phyloP scores from a whole-genome alignment of 2,329 filamentous ascomycete genomes.

The Pyricularia grisea region DNA sequence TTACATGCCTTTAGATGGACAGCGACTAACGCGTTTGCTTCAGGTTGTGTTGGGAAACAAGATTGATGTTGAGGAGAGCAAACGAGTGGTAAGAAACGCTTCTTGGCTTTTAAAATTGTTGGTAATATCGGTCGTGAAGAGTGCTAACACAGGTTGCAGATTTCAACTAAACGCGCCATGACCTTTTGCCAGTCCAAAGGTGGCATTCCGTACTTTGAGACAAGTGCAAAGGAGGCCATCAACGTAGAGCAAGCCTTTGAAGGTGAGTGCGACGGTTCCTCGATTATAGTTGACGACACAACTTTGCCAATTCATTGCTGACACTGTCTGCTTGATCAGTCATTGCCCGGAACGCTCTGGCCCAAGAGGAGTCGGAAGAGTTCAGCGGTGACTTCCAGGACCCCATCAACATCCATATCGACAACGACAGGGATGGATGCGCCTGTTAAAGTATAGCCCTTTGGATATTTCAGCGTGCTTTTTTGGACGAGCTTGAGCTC shows the following conservation, averaged over 20 bases:
- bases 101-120: neutral
- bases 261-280: constrained; percentile 30
- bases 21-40: neutral
- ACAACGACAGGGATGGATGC: constrained; percentile 87
- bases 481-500: neutral
- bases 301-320: neutral
- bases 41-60: constrained; percentile 97
- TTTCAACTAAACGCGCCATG: constrained; percentile 91
- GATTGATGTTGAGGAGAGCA: constrained; percentile 97
- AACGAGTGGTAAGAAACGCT: constrained; percentile 60
- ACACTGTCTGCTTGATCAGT: constrained; percentile 42
- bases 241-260: constrained; percentile 83
- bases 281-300: too few relatives aligned
- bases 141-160: constrained; percentile 33
- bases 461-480: neutral
- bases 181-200: constrained; percentile 97
- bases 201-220: constrained; percentile 98
- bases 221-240: constrained; percentile 95
- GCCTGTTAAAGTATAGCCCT: constrained; percentile 55
- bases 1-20: constrained; percentile 10
- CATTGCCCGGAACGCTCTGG: constrained; percentile 89
- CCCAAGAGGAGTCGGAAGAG: constrained; percentile 95
- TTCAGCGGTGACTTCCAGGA: constrained; percentile 97
- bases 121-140: too few relatives aligned
- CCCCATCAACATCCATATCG: constrained; percentile 95